phyloP scores from a whole-genome alignment of 116 monocot species.

The Trichopus zeylanicus region DNA sequence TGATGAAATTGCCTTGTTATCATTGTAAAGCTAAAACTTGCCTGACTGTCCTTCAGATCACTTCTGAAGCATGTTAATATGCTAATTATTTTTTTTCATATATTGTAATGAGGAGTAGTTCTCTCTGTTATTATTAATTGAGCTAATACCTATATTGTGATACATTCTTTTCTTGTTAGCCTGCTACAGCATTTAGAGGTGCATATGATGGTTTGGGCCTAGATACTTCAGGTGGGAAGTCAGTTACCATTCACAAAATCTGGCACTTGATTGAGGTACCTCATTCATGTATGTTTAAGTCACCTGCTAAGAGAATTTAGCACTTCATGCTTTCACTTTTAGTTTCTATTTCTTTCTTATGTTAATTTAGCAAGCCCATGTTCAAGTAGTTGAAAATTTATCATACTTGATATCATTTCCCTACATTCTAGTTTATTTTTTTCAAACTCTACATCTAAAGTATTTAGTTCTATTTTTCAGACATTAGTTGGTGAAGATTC shows the following conservation, averaged over 20 bases:
- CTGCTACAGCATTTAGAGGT: constrained; percentile 69
- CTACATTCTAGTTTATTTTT: not conserved
- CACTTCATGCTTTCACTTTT: not conserved
- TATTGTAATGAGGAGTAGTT: not conserved
- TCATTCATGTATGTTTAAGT: too few relatives aligned
- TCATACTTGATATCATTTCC: not conserved
- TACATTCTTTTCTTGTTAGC: constrained; percentile 32
- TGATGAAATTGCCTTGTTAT: not conserved
- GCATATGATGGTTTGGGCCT: constrained; percentile 63
- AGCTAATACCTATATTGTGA: not conserved
- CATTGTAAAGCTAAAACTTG: not conserved
- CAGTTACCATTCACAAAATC: constrained; percentile 94
- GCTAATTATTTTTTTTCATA: not conserved
- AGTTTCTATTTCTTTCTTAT: not conserved
- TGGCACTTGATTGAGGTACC: constrained; percentile 93
- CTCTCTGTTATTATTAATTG: not conserved
- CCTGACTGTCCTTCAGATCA: not conserved
- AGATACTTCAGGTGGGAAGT: constrained; percentile 54
- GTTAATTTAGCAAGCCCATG: not conserved
- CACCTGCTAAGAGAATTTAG: too few relatives aligned
- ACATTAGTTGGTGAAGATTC: constrained; percentile 65
- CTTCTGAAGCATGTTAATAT: not conserved
- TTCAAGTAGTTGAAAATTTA: not conserved
- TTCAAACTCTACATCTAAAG: not conserved
- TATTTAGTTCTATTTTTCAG: constrained; percentile 21